Percentiles rank a stretch among this genome's conserved stretches.
phyloP scores from a whole-genome alignment of 257 asterid species.

The Solanum peruvianum region DNA sequence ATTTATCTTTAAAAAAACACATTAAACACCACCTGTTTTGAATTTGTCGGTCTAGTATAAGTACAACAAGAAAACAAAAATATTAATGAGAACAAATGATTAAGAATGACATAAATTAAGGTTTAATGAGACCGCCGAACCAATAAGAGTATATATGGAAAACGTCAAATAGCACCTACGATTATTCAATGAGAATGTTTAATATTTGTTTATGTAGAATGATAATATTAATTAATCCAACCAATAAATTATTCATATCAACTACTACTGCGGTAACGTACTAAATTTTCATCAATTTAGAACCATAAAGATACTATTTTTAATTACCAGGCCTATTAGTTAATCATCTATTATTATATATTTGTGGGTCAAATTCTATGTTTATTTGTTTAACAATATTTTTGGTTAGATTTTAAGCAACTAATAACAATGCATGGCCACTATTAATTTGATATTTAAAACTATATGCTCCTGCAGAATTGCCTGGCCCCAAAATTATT shows the following conservation, averaged over 20 bases:
- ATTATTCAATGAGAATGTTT: not conserved
- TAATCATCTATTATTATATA: not conserved
- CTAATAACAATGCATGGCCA: conserved; percentile 8
- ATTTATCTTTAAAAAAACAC: not conserved
- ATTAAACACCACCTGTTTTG: not conserved
- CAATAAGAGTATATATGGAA: not conserved
- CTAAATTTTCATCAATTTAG: conserved; percentile 1
- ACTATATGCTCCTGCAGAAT: not conserved
- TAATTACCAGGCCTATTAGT: not conserved
- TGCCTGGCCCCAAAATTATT: not conserved
- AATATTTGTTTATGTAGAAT: not conserved
- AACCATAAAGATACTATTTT: conserved; percentile 27
- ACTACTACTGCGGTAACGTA: conserved; percentile 24
- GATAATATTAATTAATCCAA: conserved; percentile 4
- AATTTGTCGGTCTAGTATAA: not conserved
- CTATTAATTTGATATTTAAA: conserved; percentile 2
- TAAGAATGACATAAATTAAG: not conserved
- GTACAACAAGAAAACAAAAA: not conserved
- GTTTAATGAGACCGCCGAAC: not conserved
- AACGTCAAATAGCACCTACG: not conserved
- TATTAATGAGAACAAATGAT: not conserved
- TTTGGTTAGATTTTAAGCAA: not conserved
- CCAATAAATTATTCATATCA: not conserved
- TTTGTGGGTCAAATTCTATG: not conserved
- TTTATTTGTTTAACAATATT: conserved; percentile 1